Conservation (phyloP, 2,329 filamentous ascomycete genomes). For the Diatrype stigma region DNA sequence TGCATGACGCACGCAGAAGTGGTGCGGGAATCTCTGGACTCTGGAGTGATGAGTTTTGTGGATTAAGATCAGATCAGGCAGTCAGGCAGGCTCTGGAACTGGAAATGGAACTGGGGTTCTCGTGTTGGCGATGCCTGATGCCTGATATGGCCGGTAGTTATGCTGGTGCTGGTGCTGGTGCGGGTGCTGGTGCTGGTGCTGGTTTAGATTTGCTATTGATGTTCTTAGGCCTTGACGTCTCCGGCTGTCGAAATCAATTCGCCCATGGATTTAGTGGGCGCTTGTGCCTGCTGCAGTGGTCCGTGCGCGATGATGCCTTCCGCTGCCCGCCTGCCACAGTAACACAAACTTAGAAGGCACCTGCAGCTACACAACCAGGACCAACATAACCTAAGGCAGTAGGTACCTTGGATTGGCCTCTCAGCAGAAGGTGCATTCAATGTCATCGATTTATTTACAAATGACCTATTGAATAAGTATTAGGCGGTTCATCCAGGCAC, state of each 20-base stretch:
- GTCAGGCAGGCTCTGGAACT: neutral
- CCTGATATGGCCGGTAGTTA: neutral
- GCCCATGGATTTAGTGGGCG: neutral
- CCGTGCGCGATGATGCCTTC: neutral
- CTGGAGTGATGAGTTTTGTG: neutral
- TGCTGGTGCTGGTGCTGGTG: neutral
- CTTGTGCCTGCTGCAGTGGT: neutral
- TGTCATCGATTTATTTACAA: too few relatives aligned
- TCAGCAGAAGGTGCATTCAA: too few relatives aligned
- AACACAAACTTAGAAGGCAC: too few relatives aligned
- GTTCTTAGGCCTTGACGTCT: neutral
- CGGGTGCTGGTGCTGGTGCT: too few relatives aligned
- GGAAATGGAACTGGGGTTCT: neutral
- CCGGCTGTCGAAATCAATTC: neutral
- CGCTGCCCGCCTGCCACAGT: too few relatives aligned
- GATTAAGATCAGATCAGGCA: neutral
- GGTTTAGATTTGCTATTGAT: neutral
- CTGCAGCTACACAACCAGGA: too few relatives aligned
- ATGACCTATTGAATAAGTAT: too few relatives aligned
- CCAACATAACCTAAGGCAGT: too few relatives aligned
- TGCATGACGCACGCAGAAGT: constrained; percentile 20
- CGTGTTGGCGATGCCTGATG: neutral
- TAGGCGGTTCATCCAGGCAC: too few relatives aligned
- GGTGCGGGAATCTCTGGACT: neutral
- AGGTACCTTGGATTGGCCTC: too few relatives aligned